Evolutionary conservation across 768 basidiomycete genomes (phyloP).

Genomic region (Jaapia argillacea): DNA sequence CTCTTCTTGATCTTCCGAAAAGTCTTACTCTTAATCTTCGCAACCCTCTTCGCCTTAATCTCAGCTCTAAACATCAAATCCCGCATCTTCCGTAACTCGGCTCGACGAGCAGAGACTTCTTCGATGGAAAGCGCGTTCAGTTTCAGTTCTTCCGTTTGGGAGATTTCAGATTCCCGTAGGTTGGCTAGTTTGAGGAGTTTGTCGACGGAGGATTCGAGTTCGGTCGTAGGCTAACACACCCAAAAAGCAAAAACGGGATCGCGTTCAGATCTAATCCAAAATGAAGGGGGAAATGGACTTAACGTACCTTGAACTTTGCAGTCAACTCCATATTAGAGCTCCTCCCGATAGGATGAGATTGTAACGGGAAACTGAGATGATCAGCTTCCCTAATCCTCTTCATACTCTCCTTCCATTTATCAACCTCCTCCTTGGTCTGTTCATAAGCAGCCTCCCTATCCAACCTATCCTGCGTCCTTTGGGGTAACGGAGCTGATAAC

Average conservation of each 20-base stretch:
- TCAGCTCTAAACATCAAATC: constrained; percentile 94
- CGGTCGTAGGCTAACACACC: constrained; percentile 58
- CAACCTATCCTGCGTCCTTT: constrained; percentile 78
- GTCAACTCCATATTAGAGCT: constrained; percentile 67
- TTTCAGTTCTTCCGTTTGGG: constrained; percentile 71
- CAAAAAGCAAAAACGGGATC: background rate
- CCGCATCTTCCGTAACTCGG: constrained; percentile 79
- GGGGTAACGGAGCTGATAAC: constrained; percentile 77
- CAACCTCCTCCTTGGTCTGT: constrained; percentile 83
- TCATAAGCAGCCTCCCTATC: constrained; percentile 94
- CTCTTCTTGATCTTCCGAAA: constrained; percentile 82
- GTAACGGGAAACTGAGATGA: constrained; percentile 79
- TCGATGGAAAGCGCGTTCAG: constrained; percentile 78
- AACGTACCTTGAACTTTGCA: constrained; percentile 73
- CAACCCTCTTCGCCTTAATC: constrained; percentile 76
- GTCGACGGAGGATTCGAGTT: constrained; percentile 78
- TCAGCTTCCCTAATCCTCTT: constrained; percentile 87
- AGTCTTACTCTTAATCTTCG: constrained; percentile 94
- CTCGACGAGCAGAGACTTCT: constrained; percentile 74
- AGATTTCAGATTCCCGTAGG: constrained; percentile 73
- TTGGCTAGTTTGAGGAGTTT: constrained; percentile 73
- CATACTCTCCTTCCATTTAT: constrained; percentile 92
- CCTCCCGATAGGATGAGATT: constrained; percentile 43
- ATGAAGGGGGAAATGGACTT: constrained; percentile 1
- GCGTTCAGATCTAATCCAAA: background rate